Evolutionary conservation across 208 protist species (phyloP).

Genomic region (Angomonas ambiguus): DNA sequence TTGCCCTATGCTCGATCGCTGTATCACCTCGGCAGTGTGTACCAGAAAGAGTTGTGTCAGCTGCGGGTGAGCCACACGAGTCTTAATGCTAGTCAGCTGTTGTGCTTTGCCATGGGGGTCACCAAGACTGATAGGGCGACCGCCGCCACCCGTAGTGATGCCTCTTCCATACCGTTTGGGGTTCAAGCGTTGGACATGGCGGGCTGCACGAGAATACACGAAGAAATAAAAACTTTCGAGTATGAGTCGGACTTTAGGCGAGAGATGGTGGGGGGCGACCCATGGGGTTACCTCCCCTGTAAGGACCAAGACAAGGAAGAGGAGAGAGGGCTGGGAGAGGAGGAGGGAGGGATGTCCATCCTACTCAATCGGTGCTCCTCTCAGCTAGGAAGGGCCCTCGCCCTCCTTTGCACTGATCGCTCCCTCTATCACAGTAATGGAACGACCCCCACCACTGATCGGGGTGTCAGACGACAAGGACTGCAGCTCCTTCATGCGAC

Average conservation of each 20-base stretch:
- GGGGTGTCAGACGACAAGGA: not conserved
- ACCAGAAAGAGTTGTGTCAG: conserved; percentile 18
- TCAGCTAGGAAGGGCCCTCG: not conserved
- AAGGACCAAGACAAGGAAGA: too few species aligned
- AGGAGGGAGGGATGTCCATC: not conserved
- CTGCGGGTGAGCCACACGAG: conserved; percentile 49
- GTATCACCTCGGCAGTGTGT: not conserved
- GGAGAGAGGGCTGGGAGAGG: too few species aligned
- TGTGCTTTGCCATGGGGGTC: conserved; percentile 25
- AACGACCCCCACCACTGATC: not conserved
- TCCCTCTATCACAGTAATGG: conserved; percentile 7
- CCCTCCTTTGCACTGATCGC: not conserved
- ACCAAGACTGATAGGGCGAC: not conserved
- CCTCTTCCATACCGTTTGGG: not conserved
- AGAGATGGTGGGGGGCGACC: too few species aligned
- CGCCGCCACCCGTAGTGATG: not conserved
- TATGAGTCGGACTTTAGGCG: not conserved
- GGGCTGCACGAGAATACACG: conserved; percentile 31
- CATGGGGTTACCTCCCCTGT: too few species aligned
- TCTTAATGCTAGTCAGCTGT: conserved; percentile 34
- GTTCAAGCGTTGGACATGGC: conserved; percentile 36
- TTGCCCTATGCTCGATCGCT: not conserved
- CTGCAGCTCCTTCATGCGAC: conserved; percentile 27
- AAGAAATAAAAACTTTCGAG: not conserved
- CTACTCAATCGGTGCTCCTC: not conserved